A percentile compares a stretch with the other conserved stretches of the same genome.
Evolutionary conservation across 148 eudicot genomes (phyloP).

Genomic region (Camellia japonica): DNA sequence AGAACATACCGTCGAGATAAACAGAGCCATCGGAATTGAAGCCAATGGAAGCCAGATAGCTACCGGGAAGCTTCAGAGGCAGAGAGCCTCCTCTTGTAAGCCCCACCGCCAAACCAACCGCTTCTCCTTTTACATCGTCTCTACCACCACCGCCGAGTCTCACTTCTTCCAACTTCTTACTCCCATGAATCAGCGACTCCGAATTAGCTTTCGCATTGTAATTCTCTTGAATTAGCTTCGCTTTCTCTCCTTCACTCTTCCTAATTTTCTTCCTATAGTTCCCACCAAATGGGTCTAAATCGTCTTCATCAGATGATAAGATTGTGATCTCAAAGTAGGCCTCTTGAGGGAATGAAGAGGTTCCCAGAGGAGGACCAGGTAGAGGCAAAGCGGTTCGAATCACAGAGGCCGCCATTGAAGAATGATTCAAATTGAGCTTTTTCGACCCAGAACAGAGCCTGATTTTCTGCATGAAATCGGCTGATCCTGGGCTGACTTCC

Average conservation of each 20-base stretch:
- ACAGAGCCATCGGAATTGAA: slow-evolving; percentile 67
- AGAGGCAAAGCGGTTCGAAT: slow-evolving; percentile 56
- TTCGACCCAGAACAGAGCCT: slow-evolving; percentile 40
- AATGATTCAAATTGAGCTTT: slow-evolving; percentile 11
- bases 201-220: slow-evolving; percentile 12
- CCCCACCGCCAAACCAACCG: slow-evolving; percentile 38
- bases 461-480: slow-evolving; percentile 75
- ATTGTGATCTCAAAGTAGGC: slow-evolving; percentile 80
- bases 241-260: slow-evolving; percentile 38
- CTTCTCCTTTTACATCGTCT: slow-evolving; percentile 4
- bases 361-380: slow-evolving; percentile 73
- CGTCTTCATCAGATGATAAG: slow-evolving; percentile 13
- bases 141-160: slow-evolving; percentile 17
- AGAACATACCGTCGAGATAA: slow-evolving; percentile 47
- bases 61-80: slow-evolving; percentile 50
- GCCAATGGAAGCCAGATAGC: slow-evolving; percentile 56
- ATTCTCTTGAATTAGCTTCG: slow-evolving; percentile 39
- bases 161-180: slow-evolving; percentile 30
- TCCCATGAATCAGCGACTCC: slow-evolving; percentile 14
- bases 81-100: slow-evolving; percentile 31
- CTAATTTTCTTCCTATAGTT: not conserved
- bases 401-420: slow-evolving; percentile 23
- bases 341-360: slow-evolving; percentile 70
- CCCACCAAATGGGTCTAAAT: slow-evolving; percentile 15
- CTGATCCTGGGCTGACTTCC: slow-evolving; percentile 71